Percentiles rank a stretch among this genome's conserved stretches.
Evolutionary conservation across 2,329 filamentous ascomycete genomes (phyloP).

Genomic region (Pyricularia sp.): DNA sequence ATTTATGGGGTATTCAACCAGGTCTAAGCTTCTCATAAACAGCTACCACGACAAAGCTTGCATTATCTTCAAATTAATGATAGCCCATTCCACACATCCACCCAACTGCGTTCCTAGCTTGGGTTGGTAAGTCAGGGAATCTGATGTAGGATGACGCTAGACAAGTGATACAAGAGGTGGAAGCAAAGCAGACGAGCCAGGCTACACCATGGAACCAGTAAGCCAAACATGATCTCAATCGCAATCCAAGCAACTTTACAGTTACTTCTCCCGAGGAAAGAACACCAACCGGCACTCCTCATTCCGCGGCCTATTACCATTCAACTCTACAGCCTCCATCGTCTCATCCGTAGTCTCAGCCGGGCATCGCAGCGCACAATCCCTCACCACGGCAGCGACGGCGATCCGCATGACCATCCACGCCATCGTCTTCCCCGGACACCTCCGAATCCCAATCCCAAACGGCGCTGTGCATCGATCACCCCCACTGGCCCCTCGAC

Average conservation of each 20-base stretch:
- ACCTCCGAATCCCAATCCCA: background rate
- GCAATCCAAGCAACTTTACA: background rate
- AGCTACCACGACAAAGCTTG: too few species aligned
- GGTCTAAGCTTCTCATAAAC: too few species aligned
- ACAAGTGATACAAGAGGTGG: too few species aligned
- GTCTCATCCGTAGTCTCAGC: background rate
- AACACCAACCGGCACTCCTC: background rate
- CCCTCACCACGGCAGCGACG: background rate
- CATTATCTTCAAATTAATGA: too few species aligned
- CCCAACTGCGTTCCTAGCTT: too few species aligned
- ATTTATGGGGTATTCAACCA: too few species aligned
- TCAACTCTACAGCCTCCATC: background rate
- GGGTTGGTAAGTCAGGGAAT: too few species aligned
- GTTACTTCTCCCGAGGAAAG: background rate
- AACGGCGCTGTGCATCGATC: background rate
- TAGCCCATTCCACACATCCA: too few species aligned
- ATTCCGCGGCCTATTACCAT: background rate
- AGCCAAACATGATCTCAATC: background rate
- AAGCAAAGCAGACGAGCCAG: too few species aligned
- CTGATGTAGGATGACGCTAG: too few species aligned
- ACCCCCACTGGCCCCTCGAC: background rate
- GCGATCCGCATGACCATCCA: background rate
- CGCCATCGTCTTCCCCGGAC: background rate
- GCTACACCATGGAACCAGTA: background rate
- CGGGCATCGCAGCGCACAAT: background rate